A percentile compares a stretch with the other conserved stretches of the same genome.
These are phyloP conservation scores for Trapa bicornis DNA, from an alignment of 345 rosid genomes.

Conservation along the genomic window DNA sequence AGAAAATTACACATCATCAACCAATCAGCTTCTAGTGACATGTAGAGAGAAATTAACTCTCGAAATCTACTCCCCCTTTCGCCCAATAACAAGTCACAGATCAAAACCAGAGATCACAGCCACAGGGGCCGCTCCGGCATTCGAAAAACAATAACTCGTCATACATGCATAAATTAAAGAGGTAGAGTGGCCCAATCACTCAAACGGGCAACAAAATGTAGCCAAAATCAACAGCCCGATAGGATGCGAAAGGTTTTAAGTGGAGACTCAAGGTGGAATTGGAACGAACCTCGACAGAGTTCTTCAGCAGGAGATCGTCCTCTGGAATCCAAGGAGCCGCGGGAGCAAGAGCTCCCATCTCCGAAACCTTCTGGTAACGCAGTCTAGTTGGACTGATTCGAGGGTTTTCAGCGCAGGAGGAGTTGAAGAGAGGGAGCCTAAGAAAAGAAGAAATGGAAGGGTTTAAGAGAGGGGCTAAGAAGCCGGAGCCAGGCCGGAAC, in stretches of 20 bases:
- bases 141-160: background rate
- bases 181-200: background rate
- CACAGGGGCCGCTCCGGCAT: background rate
- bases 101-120: background rate
- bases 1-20: background rate
- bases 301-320: constrained; percentile 55
- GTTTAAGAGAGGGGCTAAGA: background rate
- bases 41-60: background rate
- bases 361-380: background rate
- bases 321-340: constrained; percentile 43
- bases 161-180: background rate
- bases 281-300: constrained; percentile 48
- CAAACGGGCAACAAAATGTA: background rate
- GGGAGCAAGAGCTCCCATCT: constrained; percentile 25
- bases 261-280: too few species aligned
- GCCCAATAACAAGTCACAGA: background rate
- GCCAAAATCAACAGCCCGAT: background rate
- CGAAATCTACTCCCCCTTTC: too few species aligned
- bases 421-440: background rate
- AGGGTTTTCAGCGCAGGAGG: too few species aligned
- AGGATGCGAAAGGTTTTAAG: too few species aligned
- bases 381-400: too few species aligned
- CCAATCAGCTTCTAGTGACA: background rate
- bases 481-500: background rate
- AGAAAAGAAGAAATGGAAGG: background rate